A percentile compares a stretch with the other conserved stretches of the same genome.
These are phyloP conservation scores for Penstemon barbatus DNA, from an alignment of 257 asterid genomes.

Conservation along the genomic window DNA sequence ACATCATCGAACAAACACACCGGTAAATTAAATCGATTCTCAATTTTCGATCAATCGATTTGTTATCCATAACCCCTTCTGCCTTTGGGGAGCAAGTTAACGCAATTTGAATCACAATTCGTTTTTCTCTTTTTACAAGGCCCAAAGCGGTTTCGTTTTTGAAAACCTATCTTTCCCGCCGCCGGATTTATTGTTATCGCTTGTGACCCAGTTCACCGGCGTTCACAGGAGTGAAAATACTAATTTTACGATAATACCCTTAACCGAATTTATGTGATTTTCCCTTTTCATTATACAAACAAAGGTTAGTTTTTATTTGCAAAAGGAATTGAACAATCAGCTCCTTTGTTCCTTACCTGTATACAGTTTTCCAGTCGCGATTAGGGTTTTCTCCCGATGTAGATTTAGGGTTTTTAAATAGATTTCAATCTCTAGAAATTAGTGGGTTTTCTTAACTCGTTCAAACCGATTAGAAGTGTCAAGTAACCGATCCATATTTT, in stretches of 20 bases:
- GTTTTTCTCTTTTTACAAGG: constrained; percentile 8
- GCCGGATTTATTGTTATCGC: constrained; percentile 47
- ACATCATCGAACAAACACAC: constrained; percentile 26
- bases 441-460: constrained; percentile 14
- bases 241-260: constrained; percentile 43
- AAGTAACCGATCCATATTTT: constrained; percentile 43
- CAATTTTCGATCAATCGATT: constrained; percentile 3
- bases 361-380: constrained; percentile 15
- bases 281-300: constrained; percentile 25
- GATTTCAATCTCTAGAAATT: constrained; percentile 11
- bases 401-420: constrained; percentile 44
- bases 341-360: constrained; percentile 21
- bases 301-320: constrained; percentile 38
- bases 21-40: constrained; percentile 12
- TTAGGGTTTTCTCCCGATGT: constrained; percentile 42
- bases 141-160: constrained; percentile 58
- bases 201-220: constrained; percentile 41
- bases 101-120: background rate
- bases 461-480: constrained; percentile 29
- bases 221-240: constrained; percentile 39
- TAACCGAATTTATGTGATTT: constrained; percentile 28
- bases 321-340: constrained; percentile 28
- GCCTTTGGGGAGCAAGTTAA: background rate
- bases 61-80: background rate
- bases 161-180: constrained; percentile 58